Evolutionary conservation across 192 early-diverging fungal genomes (phyloP), one percentile per base, ranked within the genome.

Genomic region (Coemansia sp.): DNA sequence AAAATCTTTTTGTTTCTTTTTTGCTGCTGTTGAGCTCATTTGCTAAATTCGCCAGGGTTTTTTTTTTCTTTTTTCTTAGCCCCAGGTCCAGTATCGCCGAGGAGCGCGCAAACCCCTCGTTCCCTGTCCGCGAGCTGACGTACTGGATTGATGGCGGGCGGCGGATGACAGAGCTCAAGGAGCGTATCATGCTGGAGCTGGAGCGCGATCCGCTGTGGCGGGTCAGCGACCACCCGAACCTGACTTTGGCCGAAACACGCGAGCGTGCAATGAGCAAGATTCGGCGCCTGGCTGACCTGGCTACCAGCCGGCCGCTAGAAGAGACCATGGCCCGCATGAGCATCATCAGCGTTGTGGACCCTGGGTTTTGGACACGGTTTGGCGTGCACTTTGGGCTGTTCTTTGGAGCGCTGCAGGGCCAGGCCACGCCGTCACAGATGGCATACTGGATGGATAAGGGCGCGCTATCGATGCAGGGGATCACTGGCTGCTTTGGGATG

Each of bases 401-500:
- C 83, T 88, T 94, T 77, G 91, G 91, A 18, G 90, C 93, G 26
- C 82, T 96, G 31, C 88, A 90, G 69, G 89, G 93, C 34, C 89
- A 90, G 61, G 92, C 92, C 13, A 94, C 92, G 21, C 85, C 91
- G 4, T 84, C 87, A 35, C 94, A 96, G 82, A 84, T 96, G 43
- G 85, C 84, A 5, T 89, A 94, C 79, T 96, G 93, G 92, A 86
- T 91, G 46, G 85, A 88, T 37, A 89, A 87, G 83, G 94, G 94
- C 26, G 92, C 92, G 9, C 66, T 95, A 10, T 86, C 90, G 23
- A 72, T 95, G 67, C 89, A 92, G 65, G 89, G 91, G 39, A 85
- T 95, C 70, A 82, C 89, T 3, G 94, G 94, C 33, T 96, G 93
- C 83, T 96, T 95, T 73, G 92, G 88, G 48, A 95, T 95, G 94